Percentiles rank a stretch among this genome's conserved stretches.
These are phyloP conservation scores for Rosa chinensis DNA, from an alignment of 306 rosid species.

Conservation along the genomic window DNA sequence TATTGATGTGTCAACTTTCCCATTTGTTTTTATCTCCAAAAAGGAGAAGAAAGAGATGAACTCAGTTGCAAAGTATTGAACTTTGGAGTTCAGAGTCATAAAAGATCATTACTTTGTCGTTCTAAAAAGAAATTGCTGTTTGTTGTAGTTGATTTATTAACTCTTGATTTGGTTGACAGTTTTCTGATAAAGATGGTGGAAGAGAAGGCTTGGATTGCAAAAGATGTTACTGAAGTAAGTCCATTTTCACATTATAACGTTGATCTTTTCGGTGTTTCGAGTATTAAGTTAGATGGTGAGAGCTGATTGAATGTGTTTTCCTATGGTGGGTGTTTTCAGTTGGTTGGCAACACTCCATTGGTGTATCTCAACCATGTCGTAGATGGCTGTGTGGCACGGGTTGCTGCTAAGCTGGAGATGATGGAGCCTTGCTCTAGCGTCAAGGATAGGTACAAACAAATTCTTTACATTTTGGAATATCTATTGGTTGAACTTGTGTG, in stretches of 20 bases:
- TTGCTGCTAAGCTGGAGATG: slow-evolving; percentile 95
- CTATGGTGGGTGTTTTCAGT: slow-evolving; percentile 36
- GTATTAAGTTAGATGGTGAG: neutral
- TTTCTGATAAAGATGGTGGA: slow-evolving; percentile 58
- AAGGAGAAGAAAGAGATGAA: neutral
- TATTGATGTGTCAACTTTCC: neutral
- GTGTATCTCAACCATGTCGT: slow-evolving; percentile 80
- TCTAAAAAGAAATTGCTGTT: neutral
- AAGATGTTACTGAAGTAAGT: slow-evolving; percentile 82
- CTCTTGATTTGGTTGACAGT: slow-evolving; percentile 32
- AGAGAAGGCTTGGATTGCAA: slow-evolving; percentile 67
- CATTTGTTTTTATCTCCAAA: neutral
- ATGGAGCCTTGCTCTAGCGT: slow-evolving; percentile 98
- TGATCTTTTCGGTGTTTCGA: neutral
- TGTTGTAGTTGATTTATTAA: neutral
- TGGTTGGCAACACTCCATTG: slow-evolving; percentile 80
- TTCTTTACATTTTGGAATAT: slow-evolving; percentile 18
- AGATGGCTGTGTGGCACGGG: slow-evolving; percentile 66
- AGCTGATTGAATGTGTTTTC: slow-evolving; percentile 10
- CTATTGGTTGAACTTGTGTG: neutral
- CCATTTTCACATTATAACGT: slow-evolving; percentile 5
- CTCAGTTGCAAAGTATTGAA: neutral
- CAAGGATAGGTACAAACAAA: slow-evolving; percentile 66
- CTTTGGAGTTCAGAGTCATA: neutral
- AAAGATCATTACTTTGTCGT: neutral